Evolutionary conservation across 129 eudicot genomes (phyloP), one percentile per base, ranked within the genome.

Genomic region (Escallonia herrerae): DNA sequence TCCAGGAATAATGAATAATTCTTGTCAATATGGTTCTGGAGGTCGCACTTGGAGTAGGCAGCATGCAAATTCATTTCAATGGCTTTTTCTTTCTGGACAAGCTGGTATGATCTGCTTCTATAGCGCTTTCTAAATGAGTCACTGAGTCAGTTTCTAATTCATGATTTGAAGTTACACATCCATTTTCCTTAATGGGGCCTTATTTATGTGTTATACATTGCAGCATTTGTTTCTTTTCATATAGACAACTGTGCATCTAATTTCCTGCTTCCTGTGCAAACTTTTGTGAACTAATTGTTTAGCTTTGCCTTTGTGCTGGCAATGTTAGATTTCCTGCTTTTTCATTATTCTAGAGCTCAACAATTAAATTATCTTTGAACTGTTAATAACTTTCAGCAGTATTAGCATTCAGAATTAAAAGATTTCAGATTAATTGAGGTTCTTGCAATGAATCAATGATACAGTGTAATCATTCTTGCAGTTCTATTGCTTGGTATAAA

Each of bases 401-500:
- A 22, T 22, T 22, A 22, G 33, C 33, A 22, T 22, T 22, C 33
- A 22, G 33, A 22, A 22, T 0, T 22, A 22, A 22, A 22, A 22
- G 33, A 22, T 55, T 13, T 12, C 2, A 39, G 47, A 52, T 71
- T 12, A 22, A 51, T 39, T 39, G 5, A 43, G 0, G 7, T n/a
- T 56, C 8, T 48, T 12, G 51, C 38, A 57, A 39, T 49, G 38
- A 38, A 56, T 64, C n/a, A 13, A 56, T 64, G 42, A 7, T 53
- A 53, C 39, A 3, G 14, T 72, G 6, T 47, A 72, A 49, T 63
- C 43, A 47, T 76, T 68, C 11, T 43, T 76, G 84, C 85, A 87
- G 95, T 81, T 58, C 60, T 85, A 40, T 72, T 79, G 57, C 66
- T 91, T 65, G 94, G 96, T 60, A 55, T 80, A 48, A 72, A 72